Percentiles rank a stretch among this genome's conserved stretches.
phyloP scores from a whole-genome alignment of 164 flowering plant genomes.

The Sedum album region DNA sequence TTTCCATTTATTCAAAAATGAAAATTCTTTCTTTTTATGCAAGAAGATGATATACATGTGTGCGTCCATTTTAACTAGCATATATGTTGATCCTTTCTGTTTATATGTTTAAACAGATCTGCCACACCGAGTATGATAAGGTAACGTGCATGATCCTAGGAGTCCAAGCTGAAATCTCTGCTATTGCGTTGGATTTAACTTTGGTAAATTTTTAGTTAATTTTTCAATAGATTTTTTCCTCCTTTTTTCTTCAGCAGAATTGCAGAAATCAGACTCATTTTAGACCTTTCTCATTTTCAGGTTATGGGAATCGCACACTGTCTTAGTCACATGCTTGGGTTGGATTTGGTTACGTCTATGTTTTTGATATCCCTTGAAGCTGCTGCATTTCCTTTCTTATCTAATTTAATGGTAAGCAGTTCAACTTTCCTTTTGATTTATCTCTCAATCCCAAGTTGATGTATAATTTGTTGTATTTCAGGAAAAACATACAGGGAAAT shows the following conservation, averaged over 20 bases:
- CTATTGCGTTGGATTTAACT: slow-evolving; percentile 56
- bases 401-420: slow-evolving; percentile 50
- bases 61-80: too few species aligned
- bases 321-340: too few species aligned
- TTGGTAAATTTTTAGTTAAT: slow-evolving; percentile 50
- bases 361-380: slow-evolving; percentile 52
- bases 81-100: too few species aligned
- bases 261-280: background rate
- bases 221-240: slow-evolving; percentile 3
- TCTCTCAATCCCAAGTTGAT: background rate
- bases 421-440: background rate
- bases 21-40: background rate
- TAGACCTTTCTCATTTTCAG: slow-evolving; percentile 24
- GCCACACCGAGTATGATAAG: slow-evolving; percentile 71
- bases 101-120: slow-evolving; percentile 48
- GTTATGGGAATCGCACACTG: slow-evolving; percentile 79
- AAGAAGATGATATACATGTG: background rate
- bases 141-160: slow-evolving; percentile 62
- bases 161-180: slow-evolving; percentile 69
- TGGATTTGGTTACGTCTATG: too few species aligned
- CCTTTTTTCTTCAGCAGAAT: background rate
- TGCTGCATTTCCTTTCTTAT: slow-evolving; percentile 54
- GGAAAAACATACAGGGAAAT: slow-evolving; percentile 48
- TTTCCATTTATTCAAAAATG: too few species aligned
- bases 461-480: slow-evolving; percentile 16